These are phyloP conservation scores for Ganoderma lingzhi DNA, from an alignment of 1,284 basidiomycete species.

Conservation along the genomic window DNA sequence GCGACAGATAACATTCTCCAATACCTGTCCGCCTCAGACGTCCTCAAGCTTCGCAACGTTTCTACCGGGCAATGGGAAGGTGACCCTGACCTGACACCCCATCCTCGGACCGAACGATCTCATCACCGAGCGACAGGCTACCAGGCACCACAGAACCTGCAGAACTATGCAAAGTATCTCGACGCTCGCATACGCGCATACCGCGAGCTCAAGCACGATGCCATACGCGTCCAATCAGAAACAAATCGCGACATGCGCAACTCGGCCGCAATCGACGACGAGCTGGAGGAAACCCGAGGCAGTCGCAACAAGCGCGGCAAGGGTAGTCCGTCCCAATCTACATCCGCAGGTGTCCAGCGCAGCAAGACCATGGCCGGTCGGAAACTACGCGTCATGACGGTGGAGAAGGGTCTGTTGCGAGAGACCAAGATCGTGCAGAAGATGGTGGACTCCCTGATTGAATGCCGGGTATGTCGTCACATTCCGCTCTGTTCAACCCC, in stretches of 20 bases:
- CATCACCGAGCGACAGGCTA: slow-evolving; percentile 65
- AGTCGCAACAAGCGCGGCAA: slow-evolving; percentile 34
- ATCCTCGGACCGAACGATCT: slow-evolving; percentile 10
- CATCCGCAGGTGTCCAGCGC: slow-evolving; percentile 49
- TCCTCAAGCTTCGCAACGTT: slow-evolving; percentile 83
- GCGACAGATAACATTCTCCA: slow-evolving; percentile 91
- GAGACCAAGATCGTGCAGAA: slow-evolving; percentile 93
- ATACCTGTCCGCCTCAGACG: slow-evolving; percentile 82
- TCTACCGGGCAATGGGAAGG: slow-evolving; percentile 84
- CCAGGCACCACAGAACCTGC: slow-evolving; percentile 85
- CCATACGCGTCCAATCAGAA: slow-evolving; percentile 90
- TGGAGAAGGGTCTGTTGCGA: slow-evolving; percentile 94
- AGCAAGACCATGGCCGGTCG: slow-evolving; percentile 84
- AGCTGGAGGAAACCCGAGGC: slow-evolving; percentile 39
- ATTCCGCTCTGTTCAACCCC: neutral
- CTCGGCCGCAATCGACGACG: slow-evolving; percentile 67
- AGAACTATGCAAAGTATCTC: slow-evolving; percentile 90
- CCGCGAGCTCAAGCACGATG: slow-evolving; percentile 92
- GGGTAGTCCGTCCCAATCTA: slow-evolving; percentile 19
- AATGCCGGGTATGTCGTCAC: slow-evolving; percentile 75
- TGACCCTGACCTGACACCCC: slow-evolving; percentile 43
- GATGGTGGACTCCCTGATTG: slow-evolving; percentile 87
- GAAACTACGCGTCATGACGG: slow-evolving; percentile 90
- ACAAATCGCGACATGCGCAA: slow-evolving; percentile 84
- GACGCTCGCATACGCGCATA: slow-evolving; percentile 92